phyloP scores from a whole-genome alignment of 2,329 filamentous ascomycete species.

The Trichoderma oligosporum region DNA sequence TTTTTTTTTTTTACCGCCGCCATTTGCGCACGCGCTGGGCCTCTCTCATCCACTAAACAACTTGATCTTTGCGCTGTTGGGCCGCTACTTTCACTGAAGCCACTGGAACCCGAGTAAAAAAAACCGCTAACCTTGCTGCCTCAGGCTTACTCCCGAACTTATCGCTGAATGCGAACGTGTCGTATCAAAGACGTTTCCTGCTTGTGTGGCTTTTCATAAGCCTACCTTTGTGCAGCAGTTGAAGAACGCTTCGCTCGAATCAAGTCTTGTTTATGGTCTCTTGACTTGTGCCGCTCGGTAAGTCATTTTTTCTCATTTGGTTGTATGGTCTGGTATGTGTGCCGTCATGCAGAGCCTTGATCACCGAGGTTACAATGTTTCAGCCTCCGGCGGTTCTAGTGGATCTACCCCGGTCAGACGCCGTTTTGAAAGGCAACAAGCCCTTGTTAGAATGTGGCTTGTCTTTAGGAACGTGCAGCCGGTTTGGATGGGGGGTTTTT shows the following conservation, averaged over 20 bases:
- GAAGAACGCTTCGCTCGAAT: slow-evolving; percentile 53
- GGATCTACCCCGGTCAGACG: slow-evolving; percentile 5
- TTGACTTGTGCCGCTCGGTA: slow-evolving; percentile 57
- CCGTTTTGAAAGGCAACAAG: not conserved
- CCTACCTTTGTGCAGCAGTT: slow-evolving; percentile 59
- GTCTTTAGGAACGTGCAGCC: not conserved
- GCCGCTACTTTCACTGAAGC: not conserved
- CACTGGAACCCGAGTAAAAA: slow-evolving; percentile 24
- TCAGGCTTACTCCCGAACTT: slow-evolving; percentile 53
- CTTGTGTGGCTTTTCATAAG: slow-evolving; percentile 61
- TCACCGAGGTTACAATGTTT: not conserved
- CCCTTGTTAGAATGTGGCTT: not conserved
- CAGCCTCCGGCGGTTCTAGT: slow-evolving; percentile 2
- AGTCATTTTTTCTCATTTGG: slow-evolving; percentile 28
- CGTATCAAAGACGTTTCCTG: slow-evolving; percentile 57
- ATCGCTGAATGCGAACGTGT: slow-evolving; percentile 58
- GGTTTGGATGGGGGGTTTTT: not conserved
- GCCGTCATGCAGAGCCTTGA: not conserved
- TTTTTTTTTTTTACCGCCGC: slow-evolving; percentile 9
- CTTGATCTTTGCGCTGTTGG: not conserved
- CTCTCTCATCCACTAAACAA: not conserved
- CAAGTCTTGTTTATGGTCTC: slow-evolving; percentile 55
- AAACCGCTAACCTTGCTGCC: slow-evolving; percentile 26
- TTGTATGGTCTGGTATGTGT: not conserved
- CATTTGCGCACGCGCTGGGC: slow-evolving; percentile 4